Conservation (phyloP, 495 filamentous ascomycete genomes). For the Cercophora sp. region DNA sequence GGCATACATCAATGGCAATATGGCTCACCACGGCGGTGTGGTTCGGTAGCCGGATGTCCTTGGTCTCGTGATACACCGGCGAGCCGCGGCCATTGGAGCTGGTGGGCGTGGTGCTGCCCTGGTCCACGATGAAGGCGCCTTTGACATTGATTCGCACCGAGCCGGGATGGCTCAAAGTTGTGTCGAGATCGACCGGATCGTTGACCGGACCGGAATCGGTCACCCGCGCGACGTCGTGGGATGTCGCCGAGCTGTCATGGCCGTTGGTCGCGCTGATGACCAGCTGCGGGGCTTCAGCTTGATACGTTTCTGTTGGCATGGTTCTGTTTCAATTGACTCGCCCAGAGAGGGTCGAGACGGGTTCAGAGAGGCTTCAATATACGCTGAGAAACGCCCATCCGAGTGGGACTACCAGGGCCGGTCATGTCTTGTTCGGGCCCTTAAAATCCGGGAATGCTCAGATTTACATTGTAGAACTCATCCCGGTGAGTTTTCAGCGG, state of each 20-base stretch:
- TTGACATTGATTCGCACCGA: constrained; percentile 89
- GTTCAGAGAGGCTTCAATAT: constrained; percentile 22
- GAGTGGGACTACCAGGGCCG: constrained; percentile 11
- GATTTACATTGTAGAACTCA: constrained; percentile 40
- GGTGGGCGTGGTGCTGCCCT: constrained; percentile 53
- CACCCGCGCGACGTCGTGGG: background rate
- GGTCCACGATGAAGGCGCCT: constrained; percentile 92
- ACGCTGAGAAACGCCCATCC: constrained; percentile 23
- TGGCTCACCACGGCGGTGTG: constrained; percentile 92
- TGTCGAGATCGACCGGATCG: constrained; percentile 59
- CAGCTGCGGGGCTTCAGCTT: constrained; percentile 24
- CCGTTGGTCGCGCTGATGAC: constrained; percentile 13
- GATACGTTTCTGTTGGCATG: constrained; percentile 28
- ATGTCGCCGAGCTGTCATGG: constrained; percentile 43
- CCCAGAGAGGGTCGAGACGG: background rate
- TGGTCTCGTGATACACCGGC: constrained; percentile 67
- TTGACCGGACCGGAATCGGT: constrained; percentile 4
- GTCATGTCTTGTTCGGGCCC: constrained; percentile 16
- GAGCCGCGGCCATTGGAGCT: constrained; percentile 50
- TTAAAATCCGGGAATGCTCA: constrained; percentile 32
- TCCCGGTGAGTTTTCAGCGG: constrained; percentile 26
- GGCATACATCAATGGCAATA: constrained; percentile 87
- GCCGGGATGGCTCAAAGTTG: constrained; percentile 76
- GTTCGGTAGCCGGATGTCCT: constrained; percentile 92
- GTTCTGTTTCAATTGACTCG: constrained; percentile 5